Evolutionary conservation across 768 basidiomycete species (phyloP).

Genomic region (Boletus rubescentipes): DNA sequence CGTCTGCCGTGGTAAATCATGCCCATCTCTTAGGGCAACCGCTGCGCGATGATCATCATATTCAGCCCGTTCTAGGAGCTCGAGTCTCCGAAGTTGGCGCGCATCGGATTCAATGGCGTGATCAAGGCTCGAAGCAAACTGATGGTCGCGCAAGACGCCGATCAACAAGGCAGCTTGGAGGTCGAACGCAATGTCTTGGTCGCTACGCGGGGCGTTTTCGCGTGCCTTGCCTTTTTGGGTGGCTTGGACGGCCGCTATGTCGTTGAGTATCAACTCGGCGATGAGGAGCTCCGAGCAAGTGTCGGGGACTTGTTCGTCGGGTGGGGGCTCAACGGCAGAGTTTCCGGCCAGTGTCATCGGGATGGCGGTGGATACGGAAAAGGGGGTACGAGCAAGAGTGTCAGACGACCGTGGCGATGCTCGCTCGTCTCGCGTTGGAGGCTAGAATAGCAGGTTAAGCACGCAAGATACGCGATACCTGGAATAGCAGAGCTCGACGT

Average conservation of each 20-base stretch:
- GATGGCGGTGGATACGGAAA: background rate
- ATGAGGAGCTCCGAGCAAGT: conserved; percentile 40
- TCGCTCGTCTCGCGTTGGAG: too few species aligned
- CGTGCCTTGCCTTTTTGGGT: conserved; percentile 39
- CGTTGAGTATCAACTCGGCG: conserved; percentile 41
- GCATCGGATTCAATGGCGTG: conserved; percentile 39
- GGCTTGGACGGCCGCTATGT: conserved; percentile 37
- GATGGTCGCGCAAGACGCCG: conserved; percentile 35
- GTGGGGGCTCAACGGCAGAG: conserved; percentile 15
- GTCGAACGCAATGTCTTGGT: conserved; percentile 47
- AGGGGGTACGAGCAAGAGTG: too few species aligned
- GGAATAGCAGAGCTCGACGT: too few species aligned
- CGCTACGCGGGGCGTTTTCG: conserved; percentile 31
- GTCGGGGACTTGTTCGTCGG: conserved; percentile 24
- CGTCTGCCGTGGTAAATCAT: conserved; percentile 18
- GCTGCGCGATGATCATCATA: conserved; percentile 44
- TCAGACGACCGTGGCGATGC: too few species aligned
- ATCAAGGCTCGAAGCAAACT: conserved; percentile 44
- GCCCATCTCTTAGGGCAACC: conserved; percentile 35
- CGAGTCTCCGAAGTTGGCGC: conserved; percentile 30
- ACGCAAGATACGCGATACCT: too few species aligned
- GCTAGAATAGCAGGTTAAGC: too few species aligned
- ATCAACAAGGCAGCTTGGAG: conserved; percentile 40
- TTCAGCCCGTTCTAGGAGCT: conserved; percentile 37
- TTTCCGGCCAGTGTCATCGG: conserved; percentile 3